A percentile compares a stretch with the other conserved stretches of the same genome.
Evolutionary conservation across 495 filamentous ascomycete genomes (phyloP).

Genomic region (Bacidia gigantensis): DNA sequence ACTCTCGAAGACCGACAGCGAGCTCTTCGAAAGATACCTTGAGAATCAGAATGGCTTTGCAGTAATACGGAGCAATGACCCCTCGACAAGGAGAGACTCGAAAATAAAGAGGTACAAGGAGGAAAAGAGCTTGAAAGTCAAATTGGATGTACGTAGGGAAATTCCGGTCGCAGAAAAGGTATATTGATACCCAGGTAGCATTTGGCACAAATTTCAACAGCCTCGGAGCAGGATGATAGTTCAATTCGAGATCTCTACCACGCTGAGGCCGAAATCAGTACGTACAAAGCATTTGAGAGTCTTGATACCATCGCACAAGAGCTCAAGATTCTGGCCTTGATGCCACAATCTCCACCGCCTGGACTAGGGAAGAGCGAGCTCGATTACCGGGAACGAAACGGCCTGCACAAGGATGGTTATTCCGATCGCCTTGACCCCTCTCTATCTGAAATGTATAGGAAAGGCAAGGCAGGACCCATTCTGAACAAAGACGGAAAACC

Average conservation of each 20-base stretch:
- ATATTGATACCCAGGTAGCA: constrained; percentile 27
- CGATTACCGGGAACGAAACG: constrained; percentile 33
- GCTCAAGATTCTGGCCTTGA: constrained; percentile 62
- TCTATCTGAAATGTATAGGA: constrained; percentile 38
- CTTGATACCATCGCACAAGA: constrained; percentile 77
- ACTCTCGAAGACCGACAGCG: constrained; percentile 50
- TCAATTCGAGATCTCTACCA: constrained; percentile 65
- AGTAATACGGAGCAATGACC: constrained; percentile 53
- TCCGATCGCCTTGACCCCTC: constrained; percentile 64
- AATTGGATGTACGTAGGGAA: constrained; percentile 47
- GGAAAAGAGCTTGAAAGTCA: constrained; percentile 76
- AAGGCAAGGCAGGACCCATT: constrained; percentile 53
- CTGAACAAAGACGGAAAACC: constrained; percentile 75
- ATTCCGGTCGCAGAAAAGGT: too few relatives aligned
- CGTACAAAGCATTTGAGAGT: constrained; percentile 69
- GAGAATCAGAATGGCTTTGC: constrained; percentile 55
- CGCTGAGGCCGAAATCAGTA: constrained; percentile 53
- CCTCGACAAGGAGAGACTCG: constrained; percentile 54
- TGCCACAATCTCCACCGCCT: constrained; percentile 38
- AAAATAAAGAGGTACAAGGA: constrained; percentile 78
- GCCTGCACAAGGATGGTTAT: constrained; percentile 35
- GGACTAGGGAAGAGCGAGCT: constrained; percentile 20
- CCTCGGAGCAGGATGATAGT: constrained; percentile 60
- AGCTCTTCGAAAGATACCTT: constrained; percentile 56
- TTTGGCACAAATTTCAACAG: constrained; percentile 43